Percentiles rank a stretch among this genome's conserved stretches.
These are phyloP conservation scores for Holtermannia corniformis DNA, from an alignment of 768 basidiomycete genomes.

Conservation along the genomic window DNA sequence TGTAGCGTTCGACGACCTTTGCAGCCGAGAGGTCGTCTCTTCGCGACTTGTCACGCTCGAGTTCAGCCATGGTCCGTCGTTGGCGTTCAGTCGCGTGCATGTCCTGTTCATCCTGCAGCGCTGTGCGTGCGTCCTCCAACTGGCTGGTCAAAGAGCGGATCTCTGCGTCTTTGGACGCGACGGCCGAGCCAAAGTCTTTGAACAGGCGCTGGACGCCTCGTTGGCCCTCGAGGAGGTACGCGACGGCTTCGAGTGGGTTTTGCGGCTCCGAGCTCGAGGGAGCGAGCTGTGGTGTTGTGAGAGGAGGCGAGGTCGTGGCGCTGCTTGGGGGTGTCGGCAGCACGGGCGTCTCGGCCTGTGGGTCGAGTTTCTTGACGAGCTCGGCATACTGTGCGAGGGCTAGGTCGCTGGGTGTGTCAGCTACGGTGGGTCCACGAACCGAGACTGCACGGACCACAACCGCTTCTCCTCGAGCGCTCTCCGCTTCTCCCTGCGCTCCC, in stretches of 20 bases:
- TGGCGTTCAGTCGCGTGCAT: constrained; percentile 20
- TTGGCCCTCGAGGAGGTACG: constrained; percentile 32
- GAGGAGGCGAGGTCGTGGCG: constrained; percentile 4
- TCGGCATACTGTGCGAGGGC: constrained; percentile 29
- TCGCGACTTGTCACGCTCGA: constrained; percentile 19
- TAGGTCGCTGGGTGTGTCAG: constrained; percentile 28
- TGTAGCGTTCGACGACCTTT: constrained; percentile 42
- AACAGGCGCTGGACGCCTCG: constrained; percentile 33
- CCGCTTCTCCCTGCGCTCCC: constrained; percentile 29
- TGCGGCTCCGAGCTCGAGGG: constrained; percentile 1
- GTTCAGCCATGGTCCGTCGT: constrained; percentile 14
- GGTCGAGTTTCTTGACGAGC: constrained; percentile 26
- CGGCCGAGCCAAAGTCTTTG: constrained; percentile 25
- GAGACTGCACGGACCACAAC: constrained; percentile 28
- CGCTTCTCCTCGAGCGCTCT: constrained; percentile 35
- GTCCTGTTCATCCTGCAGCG: constrained; percentile 13
- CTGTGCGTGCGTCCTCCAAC: constrained; percentile 23
- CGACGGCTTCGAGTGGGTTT: constrained; percentile 16
- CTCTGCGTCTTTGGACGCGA: constrained; percentile 21
- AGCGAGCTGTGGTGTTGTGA: neutral
- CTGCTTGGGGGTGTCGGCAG: neutral
- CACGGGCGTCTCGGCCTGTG: constrained; percentile 1
- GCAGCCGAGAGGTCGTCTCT: constrained; percentile 37
- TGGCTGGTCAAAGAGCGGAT: constrained; percentile 15
- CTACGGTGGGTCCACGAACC: neutral